These are phyloP conservation scores for Aeschynomene evenia DNA, from an alignment of 306 rosid species.

Conservation along the genomic window DNA sequence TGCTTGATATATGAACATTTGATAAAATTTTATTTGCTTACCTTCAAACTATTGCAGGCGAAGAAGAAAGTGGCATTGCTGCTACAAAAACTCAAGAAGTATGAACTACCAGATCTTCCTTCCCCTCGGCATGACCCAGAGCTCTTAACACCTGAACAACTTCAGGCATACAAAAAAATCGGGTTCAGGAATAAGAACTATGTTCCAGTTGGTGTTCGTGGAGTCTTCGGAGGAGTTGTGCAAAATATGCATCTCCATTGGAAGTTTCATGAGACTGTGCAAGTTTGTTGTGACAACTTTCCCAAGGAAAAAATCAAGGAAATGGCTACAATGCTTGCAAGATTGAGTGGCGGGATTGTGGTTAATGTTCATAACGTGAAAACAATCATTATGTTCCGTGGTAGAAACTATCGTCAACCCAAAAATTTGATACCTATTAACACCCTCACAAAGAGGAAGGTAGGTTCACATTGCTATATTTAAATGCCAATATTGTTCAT, in stretches of 20 bases:
- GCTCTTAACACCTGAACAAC: conserved; percentile 81
- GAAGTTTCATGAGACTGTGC: conserved; percentile 98
- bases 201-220: conserved; percentile 98
- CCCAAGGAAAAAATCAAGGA: conserved; percentile 97
- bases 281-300: conserved; percentile 97
- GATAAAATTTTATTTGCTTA: conserved; percentile 20
- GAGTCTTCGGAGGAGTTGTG: conserved; percentile 98
- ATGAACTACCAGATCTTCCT: conserved; percentile 92
- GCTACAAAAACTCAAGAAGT: conserved; percentile 88
- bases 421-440: conserved; percentile 91
- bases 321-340: conserved; percentile 95
- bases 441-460: conserved; percentile 99
- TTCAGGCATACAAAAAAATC: conserved; percentile 84
- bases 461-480: conserved; percentile 31
- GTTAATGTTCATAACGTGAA: conserved; percentile 79
- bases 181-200: conserved; percentile 94
- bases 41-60: conserved; percentile 57
- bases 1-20: not conserved
- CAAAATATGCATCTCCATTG: conserved; percentile 99
- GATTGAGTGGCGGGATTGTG: conserved; percentile 94
- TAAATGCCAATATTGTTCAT: conserved; percentile 1
- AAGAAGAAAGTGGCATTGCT: conserved; percentile 95
- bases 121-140: conserved; percentile 90
- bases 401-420: conserved; percentile 96
- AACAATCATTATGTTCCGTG: conserved; percentile 97